phyloP scores from a whole-genome alignment of 345 rosid species.

The Gossypium bickii region DNA sequence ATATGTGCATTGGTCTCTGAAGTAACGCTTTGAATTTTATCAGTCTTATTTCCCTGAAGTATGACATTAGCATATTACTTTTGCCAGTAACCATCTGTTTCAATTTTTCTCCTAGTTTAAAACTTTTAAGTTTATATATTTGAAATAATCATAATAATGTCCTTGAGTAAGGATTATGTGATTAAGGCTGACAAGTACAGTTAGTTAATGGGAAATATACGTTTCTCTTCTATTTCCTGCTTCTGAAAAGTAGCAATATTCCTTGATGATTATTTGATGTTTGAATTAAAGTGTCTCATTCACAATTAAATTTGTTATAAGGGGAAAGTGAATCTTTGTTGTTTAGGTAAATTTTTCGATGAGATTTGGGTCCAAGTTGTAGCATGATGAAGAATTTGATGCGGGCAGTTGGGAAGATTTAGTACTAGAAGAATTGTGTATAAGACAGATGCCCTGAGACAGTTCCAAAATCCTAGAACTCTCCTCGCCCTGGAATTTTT shows the following conservation, averaged over 20 bases:
- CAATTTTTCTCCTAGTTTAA: not conserved
- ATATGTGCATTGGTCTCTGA: not conserved
- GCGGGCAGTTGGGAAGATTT: not conserved
- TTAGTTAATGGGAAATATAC: not conserved
- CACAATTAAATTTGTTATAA: not conserved
- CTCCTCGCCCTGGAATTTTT: not conserved
- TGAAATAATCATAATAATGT: not conserved
- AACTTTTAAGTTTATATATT: not conserved
- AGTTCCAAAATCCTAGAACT: not conserved
- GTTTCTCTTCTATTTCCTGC: not conserved
- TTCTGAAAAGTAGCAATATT: not conserved
- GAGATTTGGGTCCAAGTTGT: not conserved
- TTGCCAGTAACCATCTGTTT: not conserved
- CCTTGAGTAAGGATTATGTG: slow-evolving; percentile 4
- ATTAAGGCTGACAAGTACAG: not conserved
- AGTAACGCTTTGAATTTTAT: not conserved
- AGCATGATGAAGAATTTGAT: not conserved
- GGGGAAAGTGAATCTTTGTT: not conserved
- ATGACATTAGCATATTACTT: not conserved
- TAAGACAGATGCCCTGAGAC: not conserved
- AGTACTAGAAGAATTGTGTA: not conserved
- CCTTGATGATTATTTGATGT: not conserved
- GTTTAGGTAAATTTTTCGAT: not conserved
- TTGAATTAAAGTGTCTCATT: not conserved
- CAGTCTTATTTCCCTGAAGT: not conserved